These are phyloP conservation scores for Isabelozyma pseudorhagii DNA, from an alignment of 805 yeast species.

Conservation along the genomic window DNA sequence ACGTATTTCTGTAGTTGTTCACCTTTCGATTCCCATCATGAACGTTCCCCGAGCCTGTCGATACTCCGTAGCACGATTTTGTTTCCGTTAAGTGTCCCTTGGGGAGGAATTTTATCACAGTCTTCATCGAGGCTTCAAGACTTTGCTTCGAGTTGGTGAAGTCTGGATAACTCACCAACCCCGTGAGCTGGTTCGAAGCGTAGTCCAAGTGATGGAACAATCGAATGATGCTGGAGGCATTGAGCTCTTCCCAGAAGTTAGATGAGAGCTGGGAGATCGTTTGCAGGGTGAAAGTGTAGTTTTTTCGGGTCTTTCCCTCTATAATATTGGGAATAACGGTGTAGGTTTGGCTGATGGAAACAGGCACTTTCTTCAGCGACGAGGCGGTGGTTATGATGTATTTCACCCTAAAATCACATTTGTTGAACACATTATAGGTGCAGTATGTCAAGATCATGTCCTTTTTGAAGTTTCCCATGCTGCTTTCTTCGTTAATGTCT, in stretches of 20 bases:
- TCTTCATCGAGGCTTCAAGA: constrained; percentile 22
- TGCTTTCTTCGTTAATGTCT: constrained; percentile 3
- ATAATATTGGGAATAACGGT: constrained; percentile 18
- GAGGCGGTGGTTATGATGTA: constrained; percentile 31
- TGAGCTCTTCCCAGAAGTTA: constrained; percentile 57
- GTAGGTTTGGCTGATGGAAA: constrained; percentile 28
- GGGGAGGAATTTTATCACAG: constrained; percentile 44
- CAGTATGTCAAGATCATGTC: constrained; percentile 53
- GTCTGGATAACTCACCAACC: constrained; percentile 49
- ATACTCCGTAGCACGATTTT: constrained; percentile 25
- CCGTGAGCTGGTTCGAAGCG: constrained; percentile 55
- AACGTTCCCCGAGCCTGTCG: constrained; percentile 26
- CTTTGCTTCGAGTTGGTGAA: constrained; percentile 21
- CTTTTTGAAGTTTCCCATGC: constrained; percentile 5
- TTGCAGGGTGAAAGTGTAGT: constrained; percentile 9
- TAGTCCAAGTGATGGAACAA: constrained; percentile 51
- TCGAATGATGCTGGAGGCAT: constrained; percentile 56
- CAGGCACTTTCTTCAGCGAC: constrained; percentile 8
- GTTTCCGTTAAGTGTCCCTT: constrained; percentile 47
- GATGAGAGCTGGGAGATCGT: constrained; percentile 12
- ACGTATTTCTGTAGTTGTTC: constrained; percentile 42
- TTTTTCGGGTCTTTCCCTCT: constrained; percentile 12
- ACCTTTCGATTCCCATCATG: constrained; percentile 20
- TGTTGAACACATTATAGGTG: constrained; percentile 69
- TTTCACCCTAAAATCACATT: constrained; percentile 72